Evolutionary conservation across 495 filamentous ascomycete species (phyloP).

Genomic region (Friedmanniomyces endolithicus): DNA sequence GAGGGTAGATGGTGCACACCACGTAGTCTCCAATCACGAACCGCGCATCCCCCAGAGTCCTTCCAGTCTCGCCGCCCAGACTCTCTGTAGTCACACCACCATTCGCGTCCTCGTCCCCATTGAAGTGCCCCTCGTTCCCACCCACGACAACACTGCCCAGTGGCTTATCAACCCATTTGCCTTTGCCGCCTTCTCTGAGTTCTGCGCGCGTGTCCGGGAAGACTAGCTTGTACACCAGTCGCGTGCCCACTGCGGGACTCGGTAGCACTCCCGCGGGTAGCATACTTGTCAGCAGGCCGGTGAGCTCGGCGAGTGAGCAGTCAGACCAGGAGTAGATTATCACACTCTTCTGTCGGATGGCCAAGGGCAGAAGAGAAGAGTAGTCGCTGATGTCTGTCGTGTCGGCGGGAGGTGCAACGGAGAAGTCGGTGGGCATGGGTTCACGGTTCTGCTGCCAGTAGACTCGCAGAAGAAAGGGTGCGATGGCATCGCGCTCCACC

Average conservation of each 20-base stretch:
- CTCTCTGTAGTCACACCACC: conserved; percentile 17
- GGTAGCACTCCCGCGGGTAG: conserved; percentile 56
- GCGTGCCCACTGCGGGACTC: conserved; percentile 62
- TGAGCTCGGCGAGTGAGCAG: conserved; percentile 73
- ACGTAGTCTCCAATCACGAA: conserved; percentile 88
- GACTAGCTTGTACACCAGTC: conserved; percentile 74
- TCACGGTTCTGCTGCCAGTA: conserved; percentile 44
- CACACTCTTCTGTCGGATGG: conserved; percentile 9
- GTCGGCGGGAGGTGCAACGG: conserved; percentile 41
- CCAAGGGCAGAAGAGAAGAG: conserved; percentile 52
- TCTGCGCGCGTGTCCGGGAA: conserved; percentile 62
- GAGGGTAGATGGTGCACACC: conserved; percentile 64
- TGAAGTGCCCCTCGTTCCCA: conserved; percentile 27
- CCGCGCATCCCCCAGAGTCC: conserved; percentile 57
- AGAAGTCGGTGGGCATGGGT: conserved; percentile 14
- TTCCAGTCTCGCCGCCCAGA: conserved; percentile 49
- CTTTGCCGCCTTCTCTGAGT: conserved; percentile 35
- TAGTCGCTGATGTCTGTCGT: conserved; percentile 39
- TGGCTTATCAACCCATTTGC: conserved; percentile 59
- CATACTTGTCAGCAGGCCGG: conserved; percentile 56
- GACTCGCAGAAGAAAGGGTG: conserved; percentile 81
- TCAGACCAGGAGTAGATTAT: conserved; percentile 81
- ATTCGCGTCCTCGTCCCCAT: conserved; percentile 23
- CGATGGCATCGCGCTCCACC: conserved; percentile 59
- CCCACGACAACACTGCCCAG: conserved; percentile 72